A percentile compares a stretch with the other conserved stretches of the same genome.
These are phyloP conservation scores for Colletotrichum kahawae DNA, from an alignment of 2,329 filamentous ascomycete genomes.

Conservation along the genomic window DNA sequence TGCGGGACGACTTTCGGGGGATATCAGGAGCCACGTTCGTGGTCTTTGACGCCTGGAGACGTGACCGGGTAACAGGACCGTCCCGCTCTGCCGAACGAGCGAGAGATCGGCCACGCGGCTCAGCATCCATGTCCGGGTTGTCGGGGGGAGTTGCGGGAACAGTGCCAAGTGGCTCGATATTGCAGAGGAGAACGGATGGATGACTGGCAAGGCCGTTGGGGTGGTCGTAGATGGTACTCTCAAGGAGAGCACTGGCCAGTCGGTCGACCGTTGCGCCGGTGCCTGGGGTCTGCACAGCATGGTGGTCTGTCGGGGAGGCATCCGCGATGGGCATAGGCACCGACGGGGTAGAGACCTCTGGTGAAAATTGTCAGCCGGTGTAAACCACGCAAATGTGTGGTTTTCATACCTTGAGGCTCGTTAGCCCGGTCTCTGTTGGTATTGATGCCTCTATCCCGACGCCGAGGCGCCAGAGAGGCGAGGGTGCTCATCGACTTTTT, in stretches of 20 bases:
- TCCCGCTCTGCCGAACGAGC: not conserved
- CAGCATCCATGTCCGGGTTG: not conserved
- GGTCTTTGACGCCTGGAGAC: not conserved
- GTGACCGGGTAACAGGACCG: not conserved
- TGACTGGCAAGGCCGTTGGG: constrained; percentile 19
- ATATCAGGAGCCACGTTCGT: not conserved
- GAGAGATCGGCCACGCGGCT: not conserved
- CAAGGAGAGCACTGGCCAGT: constrained; percentile 12
- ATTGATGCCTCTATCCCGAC: constrained; percentile 1
- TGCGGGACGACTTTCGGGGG: constrained; percentile 20
- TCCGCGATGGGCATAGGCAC: not conserved
- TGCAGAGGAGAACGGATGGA: constrained; percentile 3
- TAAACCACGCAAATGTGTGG: not conserved
- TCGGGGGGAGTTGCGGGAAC: not conserved
- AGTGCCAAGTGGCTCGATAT: not conserved
- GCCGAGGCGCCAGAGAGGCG: constrained; percentile 5
- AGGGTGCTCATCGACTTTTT: constrained; percentile 12
- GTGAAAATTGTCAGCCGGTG: not conserved
- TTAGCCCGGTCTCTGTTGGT: not conserved
- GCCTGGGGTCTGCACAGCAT: not conserved
- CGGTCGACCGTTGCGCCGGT: constrained; percentile 7
- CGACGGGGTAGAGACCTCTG: not conserved
- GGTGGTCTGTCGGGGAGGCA: not conserved
- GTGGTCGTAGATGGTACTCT: constrained; percentile 10
- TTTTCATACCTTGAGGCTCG: not conserved